Conservation (phyloP, 2,329 filamentous ascomycete genomes). For the Hypoxylon sp. region DNA sequence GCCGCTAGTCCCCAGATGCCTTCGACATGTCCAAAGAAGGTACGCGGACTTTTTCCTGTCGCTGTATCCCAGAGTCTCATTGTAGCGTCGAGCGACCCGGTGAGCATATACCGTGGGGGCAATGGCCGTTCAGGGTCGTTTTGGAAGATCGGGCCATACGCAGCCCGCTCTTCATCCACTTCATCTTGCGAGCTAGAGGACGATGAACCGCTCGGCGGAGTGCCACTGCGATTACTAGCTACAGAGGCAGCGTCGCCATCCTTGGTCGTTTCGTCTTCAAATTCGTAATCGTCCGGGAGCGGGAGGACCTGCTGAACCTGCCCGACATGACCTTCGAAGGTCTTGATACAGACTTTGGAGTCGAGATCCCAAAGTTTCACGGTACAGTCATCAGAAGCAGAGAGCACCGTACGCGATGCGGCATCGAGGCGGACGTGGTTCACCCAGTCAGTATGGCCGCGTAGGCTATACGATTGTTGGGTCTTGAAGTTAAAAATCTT, state of each 20-base stretch:
- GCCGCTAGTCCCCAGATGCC: constrained; percentile 94
- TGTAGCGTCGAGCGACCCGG: constrained; percentile 89
- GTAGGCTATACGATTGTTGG: constrained; percentile 81
- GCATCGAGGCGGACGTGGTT: constrained; percentile 93
- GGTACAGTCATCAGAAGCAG: constrained; percentile 92
- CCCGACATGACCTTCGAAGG: constrained; percentile 89
- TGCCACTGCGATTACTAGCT: constrained; percentile 61
- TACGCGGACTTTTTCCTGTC: constrained; percentile 84
- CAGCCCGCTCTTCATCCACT: constrained; percentile 61
- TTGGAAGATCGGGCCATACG: constrained; percentile 73
- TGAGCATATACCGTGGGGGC: constrained; percentile 92
- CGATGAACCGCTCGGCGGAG: constrained; percentile 51
- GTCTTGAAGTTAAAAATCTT: constrained; percentile 94
- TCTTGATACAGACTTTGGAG: constrained; percentile 79
- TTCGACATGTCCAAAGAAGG: constrained; percentile 96
- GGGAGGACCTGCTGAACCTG: constrained; percentile 93
- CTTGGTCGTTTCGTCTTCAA: constrained; percentile 74
- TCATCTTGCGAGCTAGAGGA: constrained; percentile 43
- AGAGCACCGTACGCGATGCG: constrained; percentile 85
- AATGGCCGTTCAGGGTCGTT: constrained; percentile 72
- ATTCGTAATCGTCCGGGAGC: constrained; percentile 88
- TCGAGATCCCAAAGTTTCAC: constrained; percentile 95
- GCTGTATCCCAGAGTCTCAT: constrained; percentile 93
- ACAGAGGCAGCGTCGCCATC: constrained; percentile 68
- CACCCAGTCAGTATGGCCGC: constrained; percentile 93